These are phyloP conservation scores for Echites panduratus DNA, from an alignment of 257 asterid species.

Conservation along the genomic window DNA sequence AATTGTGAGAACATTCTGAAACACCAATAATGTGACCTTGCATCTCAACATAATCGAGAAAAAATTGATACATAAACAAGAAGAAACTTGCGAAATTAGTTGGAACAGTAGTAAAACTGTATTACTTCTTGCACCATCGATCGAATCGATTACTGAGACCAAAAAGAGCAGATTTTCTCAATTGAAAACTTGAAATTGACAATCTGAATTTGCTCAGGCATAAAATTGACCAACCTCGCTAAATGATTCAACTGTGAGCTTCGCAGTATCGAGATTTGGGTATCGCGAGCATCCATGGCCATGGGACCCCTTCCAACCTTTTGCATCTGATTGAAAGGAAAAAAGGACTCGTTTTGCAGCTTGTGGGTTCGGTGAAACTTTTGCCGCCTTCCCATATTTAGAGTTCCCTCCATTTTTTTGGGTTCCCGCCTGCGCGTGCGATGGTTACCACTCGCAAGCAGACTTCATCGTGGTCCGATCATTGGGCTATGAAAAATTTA, in stretches of 20 bases:
- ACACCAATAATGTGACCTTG: background rate
- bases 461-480: too few relatives aligned
- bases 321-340: background rate
- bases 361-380: background rate
- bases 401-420: constrained; percentile 37
- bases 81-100: background rate
- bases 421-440: background rate
- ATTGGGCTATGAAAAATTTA: background rate
- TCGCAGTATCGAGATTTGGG: background rate
- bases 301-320: background rate
- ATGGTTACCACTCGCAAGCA: background rate
- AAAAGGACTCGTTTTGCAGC: background rate
- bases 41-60: background rate
- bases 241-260: background rate
- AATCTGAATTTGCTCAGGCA: background rate
- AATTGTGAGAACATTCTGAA: background rate
- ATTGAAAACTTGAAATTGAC: background rate
- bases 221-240: background rate
- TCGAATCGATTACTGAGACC: background rate
- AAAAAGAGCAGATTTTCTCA: background rate
- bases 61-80: background rate
- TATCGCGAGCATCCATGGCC: background rate
- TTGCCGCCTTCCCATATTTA: constrained; percentile 18
- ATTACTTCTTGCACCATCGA: background rate
- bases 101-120: background rate